A percentile compares a stretch with the other conserved stretches of the same genome.
Conservation (phyloP, 2,329 filamentous ascomycete genomes). For the Daldinia eschscholtzii region DNA sequence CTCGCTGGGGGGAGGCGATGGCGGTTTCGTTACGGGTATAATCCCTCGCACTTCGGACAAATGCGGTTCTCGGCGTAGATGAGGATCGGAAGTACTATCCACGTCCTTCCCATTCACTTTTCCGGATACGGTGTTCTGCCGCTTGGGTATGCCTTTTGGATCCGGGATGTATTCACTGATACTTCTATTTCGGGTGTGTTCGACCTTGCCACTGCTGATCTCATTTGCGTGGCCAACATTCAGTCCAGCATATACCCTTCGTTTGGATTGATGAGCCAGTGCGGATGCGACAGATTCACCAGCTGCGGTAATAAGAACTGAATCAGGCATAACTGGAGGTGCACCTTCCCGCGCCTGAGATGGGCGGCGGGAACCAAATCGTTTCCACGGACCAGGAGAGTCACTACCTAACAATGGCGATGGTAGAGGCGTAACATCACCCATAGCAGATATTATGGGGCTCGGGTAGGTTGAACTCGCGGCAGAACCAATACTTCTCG, state of each 20-base stretch:
- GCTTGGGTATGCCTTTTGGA: conserved; percentile 73
- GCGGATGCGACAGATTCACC: conserved; percentile 67
- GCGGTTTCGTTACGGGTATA: conserved; percentile 71
- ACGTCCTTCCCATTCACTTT: conserved; percentile 58
- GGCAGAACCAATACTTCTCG: conserved; percentile 66
- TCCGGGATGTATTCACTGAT: conserved; percentile 90
- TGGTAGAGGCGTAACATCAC: conserved; percentile 82
- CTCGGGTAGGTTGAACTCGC: conserved; percentile 78
- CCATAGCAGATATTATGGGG: conserved; percentile 80
- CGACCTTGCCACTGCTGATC: conserved; percentile 48
- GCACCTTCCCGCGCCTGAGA: conserved; percentile 61
- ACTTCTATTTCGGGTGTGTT: conserved; percentile 81
- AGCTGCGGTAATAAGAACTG: conserved; percentile 63
- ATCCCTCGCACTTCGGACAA: conserved; percentile 84
- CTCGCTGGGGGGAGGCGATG: conserved; percentile 87
- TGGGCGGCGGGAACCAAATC: conserved; percentile 61
- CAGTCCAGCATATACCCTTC: conserved; percentile 68
- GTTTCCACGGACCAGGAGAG: conserved; percentile 76
- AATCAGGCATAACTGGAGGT: conserved; percentile 56
- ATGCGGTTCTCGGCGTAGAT: conserved; percentile 80
- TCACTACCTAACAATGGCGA: conserved; percentile 77
- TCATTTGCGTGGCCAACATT: conserved; percentile 51
- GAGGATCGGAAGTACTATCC: conserved; percentile 57
- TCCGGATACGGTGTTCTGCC: conserved; percentile 80
- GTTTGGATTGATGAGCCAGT: conserved; percentile 65